Evolutionary conservation across 306 rosid species (phyloP).

Genomic region (Cicer judaicum): DNA sequence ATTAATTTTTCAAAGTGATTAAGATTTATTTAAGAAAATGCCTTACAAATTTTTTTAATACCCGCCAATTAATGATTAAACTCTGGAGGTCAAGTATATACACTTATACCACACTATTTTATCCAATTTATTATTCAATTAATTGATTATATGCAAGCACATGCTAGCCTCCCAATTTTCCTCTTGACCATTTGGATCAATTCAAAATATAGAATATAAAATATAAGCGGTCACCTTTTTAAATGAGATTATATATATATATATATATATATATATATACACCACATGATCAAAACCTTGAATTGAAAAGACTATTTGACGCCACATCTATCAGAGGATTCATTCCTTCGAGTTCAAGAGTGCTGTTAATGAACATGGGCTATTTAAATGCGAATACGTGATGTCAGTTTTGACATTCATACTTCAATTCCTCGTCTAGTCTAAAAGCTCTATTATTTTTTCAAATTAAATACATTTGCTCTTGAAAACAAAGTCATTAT

Average conservation of each 20-base stretch:
- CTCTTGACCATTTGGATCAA: constrained; percentile 25
- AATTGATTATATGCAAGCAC: constrained; percentile 50
- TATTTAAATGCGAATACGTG: constrained; percentile 2
- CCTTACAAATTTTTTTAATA: no score
- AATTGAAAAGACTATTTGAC: neutral
- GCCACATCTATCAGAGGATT: neutral
- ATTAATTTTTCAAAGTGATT: no score
- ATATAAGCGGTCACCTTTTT: neutral
- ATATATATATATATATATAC: neutral
- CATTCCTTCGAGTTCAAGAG: neutral
- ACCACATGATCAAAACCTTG: constrained; percentile 21
- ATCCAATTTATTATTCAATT: constrained; percentile 30
- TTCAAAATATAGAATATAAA: constrained; percentile 1
- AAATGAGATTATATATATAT: neutral
- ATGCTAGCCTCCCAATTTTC: constrained; percentile 38
- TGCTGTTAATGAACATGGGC: constrained; percentile 20
- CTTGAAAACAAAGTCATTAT: no score
- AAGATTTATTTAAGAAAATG: no score
- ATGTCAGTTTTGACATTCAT: constrained; percentile 23
- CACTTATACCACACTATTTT: no score
- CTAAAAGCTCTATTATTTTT: no score
- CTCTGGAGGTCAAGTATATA: no score
- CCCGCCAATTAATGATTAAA: no score
- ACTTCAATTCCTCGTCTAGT: neutral
- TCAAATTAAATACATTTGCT: no score